Conservation (phyloP, 2,329 filamentous ascomycete genomes). For the Venturia asperata region DNA sequence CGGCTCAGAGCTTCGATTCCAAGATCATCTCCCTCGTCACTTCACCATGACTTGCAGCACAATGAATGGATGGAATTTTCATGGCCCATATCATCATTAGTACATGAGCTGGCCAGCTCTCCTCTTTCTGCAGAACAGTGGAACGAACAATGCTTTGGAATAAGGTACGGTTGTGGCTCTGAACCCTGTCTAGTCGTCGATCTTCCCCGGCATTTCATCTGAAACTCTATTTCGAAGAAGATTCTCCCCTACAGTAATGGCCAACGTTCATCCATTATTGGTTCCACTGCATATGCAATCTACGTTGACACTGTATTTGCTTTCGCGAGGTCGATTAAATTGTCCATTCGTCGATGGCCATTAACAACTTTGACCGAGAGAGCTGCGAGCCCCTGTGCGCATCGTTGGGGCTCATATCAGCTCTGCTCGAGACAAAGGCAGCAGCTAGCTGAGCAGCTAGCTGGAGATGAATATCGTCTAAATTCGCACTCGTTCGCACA, state of each 20-base stretch:
- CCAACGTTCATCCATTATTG: neutral
- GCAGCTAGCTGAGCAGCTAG: neutral
- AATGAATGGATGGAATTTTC: neutral
- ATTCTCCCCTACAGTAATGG: neutral
- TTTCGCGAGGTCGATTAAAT: neutral
- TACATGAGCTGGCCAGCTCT: neutral
- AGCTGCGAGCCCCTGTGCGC: neutral
- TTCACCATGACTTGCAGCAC: neutral
- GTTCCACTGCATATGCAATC: neutral
- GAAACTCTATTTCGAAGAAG: neutral
- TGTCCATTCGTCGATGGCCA: neutral
- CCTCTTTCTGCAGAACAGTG: neutral
- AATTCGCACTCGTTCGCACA: neutral
- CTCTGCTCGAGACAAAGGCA: neutral
- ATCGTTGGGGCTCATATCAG: neutral
- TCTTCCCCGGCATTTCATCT: slow-evolving; percentile 1
- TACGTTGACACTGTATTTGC: slow-evolving; percentile 3
- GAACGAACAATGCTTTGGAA: neutral
- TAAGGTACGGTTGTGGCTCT: neutral
- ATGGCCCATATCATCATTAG: neutral
- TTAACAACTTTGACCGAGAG: neutral
- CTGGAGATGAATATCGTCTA: neutral
- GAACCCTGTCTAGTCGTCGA: neutral
- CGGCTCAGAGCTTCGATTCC: neutral
- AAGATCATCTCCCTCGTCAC: neutral